phyloP scores from a whole-genome alignment of 306 rosid species.

The Gillenia trifoliata region DNA sequence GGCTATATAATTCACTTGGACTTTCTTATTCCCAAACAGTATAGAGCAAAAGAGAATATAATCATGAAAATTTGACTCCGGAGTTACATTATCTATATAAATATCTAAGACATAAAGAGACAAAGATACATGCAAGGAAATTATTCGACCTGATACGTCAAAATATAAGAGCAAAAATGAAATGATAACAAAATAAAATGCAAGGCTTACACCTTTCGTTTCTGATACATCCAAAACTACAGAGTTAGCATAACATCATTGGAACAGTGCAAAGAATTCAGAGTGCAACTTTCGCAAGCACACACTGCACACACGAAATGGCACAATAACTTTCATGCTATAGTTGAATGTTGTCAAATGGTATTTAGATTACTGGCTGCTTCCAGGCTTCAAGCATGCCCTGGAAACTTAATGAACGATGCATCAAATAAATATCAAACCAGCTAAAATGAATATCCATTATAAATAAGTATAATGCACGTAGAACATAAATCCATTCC shows the following conservation, averaged over 20 bases:
- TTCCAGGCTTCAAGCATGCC: no score
- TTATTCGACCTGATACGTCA: neutral
- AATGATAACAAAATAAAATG: neutral
- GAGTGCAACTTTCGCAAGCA: neutral
- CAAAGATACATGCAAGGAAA: neutral
- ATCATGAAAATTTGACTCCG: neutral
- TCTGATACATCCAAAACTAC: constrained; percentile 33
- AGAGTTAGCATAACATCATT: neutral
- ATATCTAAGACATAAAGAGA: neutral
- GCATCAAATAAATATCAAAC: neutral
- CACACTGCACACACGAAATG: neutral
- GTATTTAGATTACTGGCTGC: neutral
- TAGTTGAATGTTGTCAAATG: neutral
- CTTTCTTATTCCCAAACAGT: neutral
- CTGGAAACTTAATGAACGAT: neutral
- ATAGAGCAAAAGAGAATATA: neutral
- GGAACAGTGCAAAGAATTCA: constrained; percentile 2
- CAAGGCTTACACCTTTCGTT: constrained; percentile 28
- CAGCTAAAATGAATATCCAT: no score
- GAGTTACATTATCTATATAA: neutral
- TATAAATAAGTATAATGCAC: neutral
- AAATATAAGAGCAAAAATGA: neutral
- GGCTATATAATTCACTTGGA: neutral
- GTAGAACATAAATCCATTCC: neutral
- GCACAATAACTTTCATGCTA: neutral